Evolutionary conservation across 2,329 filamentous ascomycete species (phyloP), one percentile per base, ranked within the genome.

Genomic region (Fusarium compactum): DNA sequence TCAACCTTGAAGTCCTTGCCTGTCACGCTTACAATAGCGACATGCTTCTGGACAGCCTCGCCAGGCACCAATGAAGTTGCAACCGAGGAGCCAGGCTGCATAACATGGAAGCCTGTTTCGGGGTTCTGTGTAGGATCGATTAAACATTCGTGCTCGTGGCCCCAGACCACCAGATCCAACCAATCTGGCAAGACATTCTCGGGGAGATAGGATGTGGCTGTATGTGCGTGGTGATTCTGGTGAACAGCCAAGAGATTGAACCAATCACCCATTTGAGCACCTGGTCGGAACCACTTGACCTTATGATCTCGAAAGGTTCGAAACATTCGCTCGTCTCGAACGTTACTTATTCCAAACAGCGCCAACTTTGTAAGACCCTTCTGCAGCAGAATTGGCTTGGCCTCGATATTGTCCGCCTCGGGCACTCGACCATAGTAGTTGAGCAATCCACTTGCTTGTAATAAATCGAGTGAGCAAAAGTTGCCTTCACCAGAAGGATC

Each of bases 401-500:
- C 89, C 58, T 93, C 87, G 73, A 99, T 97, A 69, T 97, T 97
- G 81, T 99, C 96, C 94, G 93, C 92, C 80, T 98, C 93, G 0
- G 94, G 92, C 2, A 94, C 93, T 41, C 95, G 91, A 5, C 96
- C 96, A 78, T 96, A 99, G 82, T 98, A 99, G 80, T 99, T 99
- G 74, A 99, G 85, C 16, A 99, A 83, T 1, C 96, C 96, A 0
- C 95, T 94, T 2, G 96, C 91, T 78, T 98, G 94, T 6, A 99
- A 86, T 18, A 99, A 82, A 78, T 99, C 96, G 14, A 99, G 86
- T 0, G 95, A 95, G 69, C 96, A 97, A 70, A 92, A 91, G 78
- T 97, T 93, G 14, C 95, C 96, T 76, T 98, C 95, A 12, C 96
- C 96, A n/a, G 95, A 97, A 0, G 96, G 96, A 78, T 99, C 96